phyloP scores from a whole-genome alignment of 164 flowering plant genomes.

The Warburgia ugandensis region DNA sequence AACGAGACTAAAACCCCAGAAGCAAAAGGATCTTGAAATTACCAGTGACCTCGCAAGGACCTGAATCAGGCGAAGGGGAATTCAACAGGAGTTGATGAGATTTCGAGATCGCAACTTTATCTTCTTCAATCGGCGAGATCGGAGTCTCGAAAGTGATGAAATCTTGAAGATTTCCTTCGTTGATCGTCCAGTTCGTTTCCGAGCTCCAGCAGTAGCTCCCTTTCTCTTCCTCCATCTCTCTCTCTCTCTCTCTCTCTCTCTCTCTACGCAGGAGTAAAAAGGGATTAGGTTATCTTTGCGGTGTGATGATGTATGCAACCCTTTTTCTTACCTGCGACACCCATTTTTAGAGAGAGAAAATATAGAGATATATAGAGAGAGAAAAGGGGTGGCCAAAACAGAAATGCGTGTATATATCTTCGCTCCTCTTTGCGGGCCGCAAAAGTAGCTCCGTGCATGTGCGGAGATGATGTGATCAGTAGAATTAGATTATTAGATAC shows the following conservation, averaged over 20 bases:
- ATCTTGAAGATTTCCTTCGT: slow-evolving; percentile 32
- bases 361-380: background rate
- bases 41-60: slow-evolving; percentile 67
- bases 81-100: slow-evolving; percentile 28
- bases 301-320: too few species aligned
- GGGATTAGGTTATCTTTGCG: background rate
- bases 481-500: too few species aligned
- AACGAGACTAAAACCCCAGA: background rate
- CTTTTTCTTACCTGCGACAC: too few species aligned
- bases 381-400: too few species aligned
- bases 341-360: too few species aligned
- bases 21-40: slow-evolving; percentile 8
- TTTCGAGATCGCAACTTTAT: background rate
- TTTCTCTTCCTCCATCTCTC: slow-evolving; percentile 4
- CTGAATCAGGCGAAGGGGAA: slow-evolving; percentile 29
- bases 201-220: slow-evolving; percentile 16
- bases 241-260: too few species aligned
- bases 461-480: too few species aligned
- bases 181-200: slow-evolving; percentile 42
- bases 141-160: slow-evolving; percentile 45
- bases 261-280: background rate
- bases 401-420: too few species aligned
- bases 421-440: background rate
- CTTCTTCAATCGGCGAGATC: slow-evolving; percentile 20
- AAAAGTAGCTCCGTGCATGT: too few species aligned